Evolutionary conservation across 1,284 basidiomycete genomes (phyloP).

Genomic region (Puccinia triticina): DNA sequence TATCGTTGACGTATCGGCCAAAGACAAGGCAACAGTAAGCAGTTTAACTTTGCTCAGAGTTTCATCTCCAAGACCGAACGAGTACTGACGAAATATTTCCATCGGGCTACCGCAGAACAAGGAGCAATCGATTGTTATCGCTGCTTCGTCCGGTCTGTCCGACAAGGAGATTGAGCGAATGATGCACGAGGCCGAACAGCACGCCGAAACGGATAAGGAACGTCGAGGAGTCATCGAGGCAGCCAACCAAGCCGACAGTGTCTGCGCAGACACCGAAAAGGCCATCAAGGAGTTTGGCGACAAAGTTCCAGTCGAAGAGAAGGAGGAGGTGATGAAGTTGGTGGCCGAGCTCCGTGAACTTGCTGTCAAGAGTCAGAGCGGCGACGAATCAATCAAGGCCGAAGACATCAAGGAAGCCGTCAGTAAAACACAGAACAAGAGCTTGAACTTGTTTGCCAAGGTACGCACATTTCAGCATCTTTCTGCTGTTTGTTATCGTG

Average conservation of each 20-base stretch:
- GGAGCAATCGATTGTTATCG: constrained; percentile 90
- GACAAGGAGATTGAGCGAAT: constrained; percentile 98
- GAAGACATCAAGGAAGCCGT: constrained; percentile 91
- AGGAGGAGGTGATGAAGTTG: constrained; percentile 87
- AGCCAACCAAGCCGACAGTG: constrained; percentile 93
- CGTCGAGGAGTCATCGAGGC: constrained; percentile 90
- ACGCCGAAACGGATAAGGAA: constrained; percentile 66
- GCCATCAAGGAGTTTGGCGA: constrained; percentile 97
- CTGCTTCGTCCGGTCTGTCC: constrained; percentile 91
- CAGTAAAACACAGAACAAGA: constrained; percentile 92
- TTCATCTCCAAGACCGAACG: neutral
- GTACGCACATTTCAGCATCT: constrained; percentile 58
- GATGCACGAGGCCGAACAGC: constrained; percentile 88
- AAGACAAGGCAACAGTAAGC: constrained; percentile 83
- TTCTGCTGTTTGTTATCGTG: neutral
- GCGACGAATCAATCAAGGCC: constrained; percentile 77
- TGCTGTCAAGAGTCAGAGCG: constrained; percentile 85
- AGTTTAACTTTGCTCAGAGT: neutral
- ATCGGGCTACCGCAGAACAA: constrained; percentile 65
- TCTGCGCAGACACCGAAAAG: constrained; percentile 93
- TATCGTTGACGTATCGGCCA: constrained; percentile 94
- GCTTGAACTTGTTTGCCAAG: constrained; percentile 97
- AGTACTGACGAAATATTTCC: neutral
- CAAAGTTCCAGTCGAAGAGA: constrained; percentile 86
- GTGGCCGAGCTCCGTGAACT: constrained; percentile 86